These are phyloP conservation scores for Plasmodium gallinaceum DNA, from an alignment of 169 alveolate genomes.

Conservation along the genomic window DNA sequence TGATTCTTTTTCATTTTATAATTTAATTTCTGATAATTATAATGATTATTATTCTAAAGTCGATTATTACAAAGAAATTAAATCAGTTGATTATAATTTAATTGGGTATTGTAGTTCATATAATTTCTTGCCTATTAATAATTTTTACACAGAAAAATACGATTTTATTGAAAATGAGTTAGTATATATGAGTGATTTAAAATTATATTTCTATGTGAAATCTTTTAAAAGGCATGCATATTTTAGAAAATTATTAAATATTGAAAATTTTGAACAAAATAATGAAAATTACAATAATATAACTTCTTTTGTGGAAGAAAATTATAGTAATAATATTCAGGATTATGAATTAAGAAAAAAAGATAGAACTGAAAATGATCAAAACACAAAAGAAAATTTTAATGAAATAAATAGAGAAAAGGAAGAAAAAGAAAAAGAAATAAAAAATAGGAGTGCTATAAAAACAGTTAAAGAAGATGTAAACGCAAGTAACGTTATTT, in stretches of 20 bases:
- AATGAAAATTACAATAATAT: not conserved
- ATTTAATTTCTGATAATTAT: constrained; percentile 5
- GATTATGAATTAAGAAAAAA: not conserved
- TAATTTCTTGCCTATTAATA: constrained; percentile 64
- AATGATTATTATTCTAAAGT: constrained; percentile 25
- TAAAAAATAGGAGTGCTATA: not conserved
- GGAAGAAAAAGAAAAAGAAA: not conserved
- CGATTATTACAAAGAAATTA: constrained; percentile 65
- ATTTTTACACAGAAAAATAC: constrained; percentile 72
- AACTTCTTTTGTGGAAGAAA: too few species aligned
- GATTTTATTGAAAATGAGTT: constrained; percentile 67
- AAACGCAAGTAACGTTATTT: not conserved
- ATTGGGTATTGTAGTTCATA: constrained; percentile 70
- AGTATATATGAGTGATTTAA: constrained; percentile 53
- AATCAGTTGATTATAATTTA: constrained; percentile 24
- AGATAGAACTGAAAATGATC: not conserved
- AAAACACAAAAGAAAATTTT: not conserved
- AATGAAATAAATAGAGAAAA: not conserved
- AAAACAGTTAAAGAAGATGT: not conserved
- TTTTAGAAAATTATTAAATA: constrained; percentile 33
- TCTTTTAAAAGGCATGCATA: constrained; percentile 63
- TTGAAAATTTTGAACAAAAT: constrained; percentile 8
- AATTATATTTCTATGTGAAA: constrained; percentile 44
- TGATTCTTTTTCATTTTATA: constrained; percentile 38
- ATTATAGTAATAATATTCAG: not conserved